Evolutionary conservation across 257 asterid genomes (phyloP), one percentile per base, ranked within the genome.

Genomic region (Apocynum venetum): DNA sequence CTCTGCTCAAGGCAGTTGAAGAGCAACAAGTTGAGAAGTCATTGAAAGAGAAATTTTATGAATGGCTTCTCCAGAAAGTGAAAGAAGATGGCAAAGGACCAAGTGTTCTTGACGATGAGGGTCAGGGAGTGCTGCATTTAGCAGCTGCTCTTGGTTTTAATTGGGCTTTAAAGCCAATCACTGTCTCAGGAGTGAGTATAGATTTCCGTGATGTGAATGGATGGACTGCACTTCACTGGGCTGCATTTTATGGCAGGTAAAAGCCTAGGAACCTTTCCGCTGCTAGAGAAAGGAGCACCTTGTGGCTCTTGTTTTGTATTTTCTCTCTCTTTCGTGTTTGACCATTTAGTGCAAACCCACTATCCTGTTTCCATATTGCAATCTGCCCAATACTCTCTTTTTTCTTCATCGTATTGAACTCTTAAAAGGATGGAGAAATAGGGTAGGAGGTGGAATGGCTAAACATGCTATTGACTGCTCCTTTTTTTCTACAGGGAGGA

Each of bases 201-300:
- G 94, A 96, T 89, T 91, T 96, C 52, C 99, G 99, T 87, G 99
- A 96, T 82, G 89, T 76, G 53, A 87, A 91, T 86, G 99, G 99
- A 76, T 93, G 97, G 97, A 90, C 98, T 38, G 96, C 98, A 69
- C 97, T 96, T 86, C 99, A 96, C 79, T 96, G 99, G 99, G 99
- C 98, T 85, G 88, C 98, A 83, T 87, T 87, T 81, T 91, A 78
- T 80, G 99, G 98, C 82, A 90, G 99, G 99, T 95, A 88, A 55
- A 77, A 64, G 41, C 66, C 64, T 67, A 70, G 60, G 57, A 75
- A 57, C 15, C 61, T 69, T 76, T 57, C 48, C 38, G 47, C 63
- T 60, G 9, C 68, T 41, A 59, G 35, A 9, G 13, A 20, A 48
- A 73, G 48, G n/a, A 52, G 47, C 44, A 40, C 14, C 20, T 12